Percentiles rank a stretch among this genome's conserved stretches.
Conservation (phyloP, 257 asterid genomes). For the Solanum bulbocastanum region DNA sequence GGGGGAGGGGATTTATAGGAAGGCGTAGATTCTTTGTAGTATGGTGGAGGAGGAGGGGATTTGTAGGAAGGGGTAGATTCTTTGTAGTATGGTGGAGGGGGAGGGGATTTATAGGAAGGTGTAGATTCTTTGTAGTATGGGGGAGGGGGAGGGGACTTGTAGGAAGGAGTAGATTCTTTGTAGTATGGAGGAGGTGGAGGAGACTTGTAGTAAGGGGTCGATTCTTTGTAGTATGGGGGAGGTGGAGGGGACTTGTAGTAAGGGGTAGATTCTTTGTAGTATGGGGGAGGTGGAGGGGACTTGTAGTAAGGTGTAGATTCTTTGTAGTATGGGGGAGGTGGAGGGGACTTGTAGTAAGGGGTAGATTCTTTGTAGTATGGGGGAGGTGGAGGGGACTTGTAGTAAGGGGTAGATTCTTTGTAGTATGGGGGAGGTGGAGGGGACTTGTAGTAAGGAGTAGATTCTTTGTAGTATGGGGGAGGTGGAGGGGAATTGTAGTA, state of each 20-base stretch:
- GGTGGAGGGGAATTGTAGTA: neutral
- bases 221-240: neutral
- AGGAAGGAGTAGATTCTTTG: no score
- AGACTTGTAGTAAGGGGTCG: neutral
- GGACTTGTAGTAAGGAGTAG: neutral
- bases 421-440: neutral
- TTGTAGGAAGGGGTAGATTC: accelerated
- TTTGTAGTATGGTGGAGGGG: neutral
- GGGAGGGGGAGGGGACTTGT: no score
- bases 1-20: neutral
- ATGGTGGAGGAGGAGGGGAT: neutral
- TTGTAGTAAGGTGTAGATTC: neutral
- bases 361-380: neutral
- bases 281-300: neutral
- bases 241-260: neutral
- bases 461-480: neutral
- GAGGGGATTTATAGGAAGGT: accelerated
- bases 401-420: neutral
- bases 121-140: neutral
- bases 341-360: neutral
- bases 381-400: neutral
- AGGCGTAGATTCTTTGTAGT: neutral
- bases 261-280: neutral
- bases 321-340: neutral
- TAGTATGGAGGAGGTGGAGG: neutral